Evolutionary conservation across 306 rosid species (phyloP).

Genomic region (Glycine tomentella): DNA sequence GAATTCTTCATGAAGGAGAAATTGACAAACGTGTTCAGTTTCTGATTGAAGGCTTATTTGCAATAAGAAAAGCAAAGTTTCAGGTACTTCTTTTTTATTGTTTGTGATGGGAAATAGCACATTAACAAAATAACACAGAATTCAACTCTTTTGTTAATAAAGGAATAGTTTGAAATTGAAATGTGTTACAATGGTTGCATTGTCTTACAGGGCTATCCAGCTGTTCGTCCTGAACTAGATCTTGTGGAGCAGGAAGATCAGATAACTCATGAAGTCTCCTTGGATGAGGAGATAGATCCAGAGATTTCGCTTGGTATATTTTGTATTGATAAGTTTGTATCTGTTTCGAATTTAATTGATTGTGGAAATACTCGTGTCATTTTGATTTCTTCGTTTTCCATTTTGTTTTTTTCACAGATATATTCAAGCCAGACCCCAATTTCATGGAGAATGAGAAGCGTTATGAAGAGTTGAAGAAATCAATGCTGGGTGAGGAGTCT

Average conservation of each 20-base stretch:
- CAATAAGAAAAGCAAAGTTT: conserved; percentile 87
- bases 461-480: conserved; percentile 84
- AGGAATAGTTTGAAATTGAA: conserved; percentile 1
- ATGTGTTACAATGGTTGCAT: conserved; percentile 8
- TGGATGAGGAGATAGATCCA: conserved; percentile 59
- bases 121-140: not conserved
- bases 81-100: conserved; percentile 60
- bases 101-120: conserved; percentile 8
- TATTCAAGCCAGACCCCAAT: conserved; percentile 81
- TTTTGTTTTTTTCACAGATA: conserved; percentile 58
- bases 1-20: conserved; percentile 98
- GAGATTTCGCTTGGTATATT: conserved; percentile 52
- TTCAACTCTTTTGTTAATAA: conserved; percentile 26
- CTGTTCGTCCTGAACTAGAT: conserved; percentile 59
- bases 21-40: conserved; percentile 92
- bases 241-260: conserved; percentile 66
- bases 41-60: conserved; percentile 90
- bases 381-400: conserved; percentile 21
- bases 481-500: conserved; percentile 89
- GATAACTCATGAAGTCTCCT: conserved; percentile 55
- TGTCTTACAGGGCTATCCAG: conserved; percentile 55
- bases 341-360: conserved; percentile 26
- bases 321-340: conserved; percentile 20
- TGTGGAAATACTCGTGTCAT: not conserved
- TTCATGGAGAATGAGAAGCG: conserved; percentile 79